Conservation (phyloP, 306 rosid genomes). For the Sphenostylis stenocarpa region DNA sequence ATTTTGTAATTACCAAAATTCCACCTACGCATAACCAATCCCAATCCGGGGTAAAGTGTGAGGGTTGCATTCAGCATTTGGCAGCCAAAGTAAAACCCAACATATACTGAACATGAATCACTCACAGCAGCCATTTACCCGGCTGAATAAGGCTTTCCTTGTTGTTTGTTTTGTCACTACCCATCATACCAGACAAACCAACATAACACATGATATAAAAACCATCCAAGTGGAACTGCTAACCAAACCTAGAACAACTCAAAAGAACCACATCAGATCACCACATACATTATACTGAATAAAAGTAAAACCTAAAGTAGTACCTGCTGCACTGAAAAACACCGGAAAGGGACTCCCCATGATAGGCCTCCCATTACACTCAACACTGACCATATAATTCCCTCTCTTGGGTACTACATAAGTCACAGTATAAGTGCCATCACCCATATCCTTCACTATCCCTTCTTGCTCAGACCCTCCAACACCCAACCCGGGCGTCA, state of each 20-base stretch:
- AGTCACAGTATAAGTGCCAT: constrained; percentile 84
- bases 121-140: background rate
- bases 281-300: background rate
- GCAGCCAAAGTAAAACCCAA: background rate
- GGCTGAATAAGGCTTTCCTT: background rate
- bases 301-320: background rate
- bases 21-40: background rate
- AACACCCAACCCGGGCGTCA: constrained; percentile 83
- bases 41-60: background rate
- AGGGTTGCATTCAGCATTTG: background rate
- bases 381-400: constrained; percentile 91
- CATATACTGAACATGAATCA: background rate
- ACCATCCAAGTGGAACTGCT: background rate
- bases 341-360: constrained; percentile 99
- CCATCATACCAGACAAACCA: constrained; percentile 1
- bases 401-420: constrained; percentile 97
- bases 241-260: constrained; percentile 8
- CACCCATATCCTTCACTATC: constrained; percentile 91
- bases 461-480: constrained; percentile 98
- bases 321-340: constrained; percentile 99
- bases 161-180: background rate
- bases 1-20: background rate
- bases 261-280: constrained; percentile 9
- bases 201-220: background rate
- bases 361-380: constrained; percentile 88